Evolutionary conservation across 768 basidiomycete species (phyloP), one percentile per base, ranked within the genome.

Genomic region (Vararia minispora): DNA sequence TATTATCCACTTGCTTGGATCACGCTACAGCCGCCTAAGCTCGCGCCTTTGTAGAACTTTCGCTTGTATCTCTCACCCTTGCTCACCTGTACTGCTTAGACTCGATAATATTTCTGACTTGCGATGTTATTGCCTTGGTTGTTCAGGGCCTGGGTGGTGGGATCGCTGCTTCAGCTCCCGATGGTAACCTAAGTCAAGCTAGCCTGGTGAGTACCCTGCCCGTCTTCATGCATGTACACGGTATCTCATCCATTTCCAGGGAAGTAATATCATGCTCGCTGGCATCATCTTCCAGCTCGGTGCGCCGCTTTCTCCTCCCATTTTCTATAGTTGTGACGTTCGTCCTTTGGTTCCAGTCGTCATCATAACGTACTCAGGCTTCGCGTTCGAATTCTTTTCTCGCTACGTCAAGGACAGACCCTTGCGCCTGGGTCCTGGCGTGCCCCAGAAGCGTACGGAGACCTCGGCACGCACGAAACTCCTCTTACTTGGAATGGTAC

Each of bases 101-200:
- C 18, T 21, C 37, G 10, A 40, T 20, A 5, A 6, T 35, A 5
- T 43, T 43, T 20, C 9, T 43, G 5, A 20, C 37, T 22, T 39
- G 13, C 3, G 43, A 40, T 23, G 18, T 43, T 10, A 33, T 49
- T n/a, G 43, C 57, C 3, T 48, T 56, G 10, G 40, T 56, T 17
- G 39, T 58, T 2, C 57, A 58, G 36, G 50, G 55, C 5, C 31
- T 56, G 16, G 57, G 57, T 1, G 57, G 57, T 8, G 55, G 41
- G 10, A 39, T 33, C 9, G n/a, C n/a, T n/a, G 57, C 55, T 3
- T 49, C 56, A 10, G 34, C 32, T 4, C 46, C 52, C 3, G 26
- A 32, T 22, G 22, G 44, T 13, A 45, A 35, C 30, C 28, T 44
- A 5, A 35, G 12, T 10, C 25, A 41, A 16, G 16, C 13, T 35